These are phyloP conservation scores for Trichomonas gallinae DNA, from an alignment of 208 protist species.

Conservation along the genomic window DNA sequence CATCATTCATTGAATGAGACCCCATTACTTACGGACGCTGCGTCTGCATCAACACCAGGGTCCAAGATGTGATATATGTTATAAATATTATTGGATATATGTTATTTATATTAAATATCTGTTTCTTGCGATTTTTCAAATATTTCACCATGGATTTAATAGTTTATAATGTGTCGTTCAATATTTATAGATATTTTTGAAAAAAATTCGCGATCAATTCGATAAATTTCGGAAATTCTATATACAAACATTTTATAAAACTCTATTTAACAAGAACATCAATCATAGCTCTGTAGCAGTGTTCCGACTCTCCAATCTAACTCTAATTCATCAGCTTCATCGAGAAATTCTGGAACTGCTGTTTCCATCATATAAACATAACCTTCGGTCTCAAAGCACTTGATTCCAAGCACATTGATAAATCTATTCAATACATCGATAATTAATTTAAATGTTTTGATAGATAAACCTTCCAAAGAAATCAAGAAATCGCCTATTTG, in stretches of 20 bases:
- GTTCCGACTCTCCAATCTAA: neutral
- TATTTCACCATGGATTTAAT: too few relatives aligned
- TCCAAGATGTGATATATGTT: too few relatives aligned
- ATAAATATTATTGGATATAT: too few relatives aligned
- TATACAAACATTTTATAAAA: too few relatives aligned
- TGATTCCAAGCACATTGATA: neutral
- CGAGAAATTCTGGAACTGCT: neutral
- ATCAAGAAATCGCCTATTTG: neutral
- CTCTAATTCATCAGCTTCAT: neutral
- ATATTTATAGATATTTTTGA: too few relatives aligned
- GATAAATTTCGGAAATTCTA: too few relatives aligned
- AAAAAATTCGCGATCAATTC: too few relatives aligned
- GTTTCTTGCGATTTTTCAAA: too few relatives aligned
- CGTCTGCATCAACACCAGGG: too few relatives aligned
- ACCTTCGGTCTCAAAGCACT: neutral
- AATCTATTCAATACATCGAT: neutral
- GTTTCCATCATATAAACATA: neutral
- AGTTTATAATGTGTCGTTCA: too few relatives aligned
- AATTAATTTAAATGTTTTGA: neutral
- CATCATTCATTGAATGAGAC: neutral
- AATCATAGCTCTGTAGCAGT: neutral
- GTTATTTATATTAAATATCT: too few relatives aligned
- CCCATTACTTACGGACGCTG: neutral
- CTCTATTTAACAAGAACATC: too few relatives aligned
- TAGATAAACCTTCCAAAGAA: neutral